Conservation (phyloP, 2,329 filamentous ascomycete genomes). For the Purpureocillium takamizusanense region DNA sequence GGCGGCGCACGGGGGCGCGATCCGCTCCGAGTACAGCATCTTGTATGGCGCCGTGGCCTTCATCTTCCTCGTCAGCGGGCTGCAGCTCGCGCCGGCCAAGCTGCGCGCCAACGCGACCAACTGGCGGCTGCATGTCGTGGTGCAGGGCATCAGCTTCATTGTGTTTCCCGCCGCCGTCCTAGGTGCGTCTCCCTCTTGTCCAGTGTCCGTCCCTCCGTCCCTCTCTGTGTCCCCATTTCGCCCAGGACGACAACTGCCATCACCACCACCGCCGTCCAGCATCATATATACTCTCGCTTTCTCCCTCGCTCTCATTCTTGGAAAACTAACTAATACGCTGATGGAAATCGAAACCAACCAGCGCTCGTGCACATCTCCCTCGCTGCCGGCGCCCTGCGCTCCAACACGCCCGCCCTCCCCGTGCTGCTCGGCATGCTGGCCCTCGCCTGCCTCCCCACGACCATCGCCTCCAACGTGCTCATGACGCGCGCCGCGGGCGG, state of each 20-base stretch:
- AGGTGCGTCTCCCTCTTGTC: constrained; percentile 22
- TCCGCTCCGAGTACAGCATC: constrained; percentile 48
- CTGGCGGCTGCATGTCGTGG: constrained; percentile 58
- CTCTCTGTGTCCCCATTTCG: not conserved
- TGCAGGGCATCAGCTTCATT: constrained; percentile 59
- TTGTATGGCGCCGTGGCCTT: constrained; percentile 60
- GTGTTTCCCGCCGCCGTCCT: constrained; percentile 56
- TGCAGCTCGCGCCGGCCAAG: constrained; percentile 56
- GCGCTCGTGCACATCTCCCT: constrained; percentile 38
- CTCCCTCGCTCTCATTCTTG: no score
- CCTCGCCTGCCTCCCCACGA: constrained; percentile 60
- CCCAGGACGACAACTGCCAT: not conserved
- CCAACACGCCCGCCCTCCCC: constrained; percentile 51
- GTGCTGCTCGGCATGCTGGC: constrained; percentile 61
- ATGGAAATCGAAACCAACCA: no score
- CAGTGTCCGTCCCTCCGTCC: not conserved
- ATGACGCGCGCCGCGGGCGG: constrained; percentile 64
- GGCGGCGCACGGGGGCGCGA: constrained; percentile 36
- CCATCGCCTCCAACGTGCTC: constrained; percentile 64
- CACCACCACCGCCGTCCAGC: not conserved
- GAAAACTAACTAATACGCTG: no score
- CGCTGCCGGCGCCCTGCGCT: constrained; percentile 35
- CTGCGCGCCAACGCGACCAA: constrained; percentile 52
- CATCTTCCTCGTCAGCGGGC: constrained; percentile 63
- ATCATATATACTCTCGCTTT: constrained; percentile 9